Evolutionary conservation across 2,329 filamentous ascomycete genomes (phyloP).

Genomic region (Fusarium sp.): DNA sequence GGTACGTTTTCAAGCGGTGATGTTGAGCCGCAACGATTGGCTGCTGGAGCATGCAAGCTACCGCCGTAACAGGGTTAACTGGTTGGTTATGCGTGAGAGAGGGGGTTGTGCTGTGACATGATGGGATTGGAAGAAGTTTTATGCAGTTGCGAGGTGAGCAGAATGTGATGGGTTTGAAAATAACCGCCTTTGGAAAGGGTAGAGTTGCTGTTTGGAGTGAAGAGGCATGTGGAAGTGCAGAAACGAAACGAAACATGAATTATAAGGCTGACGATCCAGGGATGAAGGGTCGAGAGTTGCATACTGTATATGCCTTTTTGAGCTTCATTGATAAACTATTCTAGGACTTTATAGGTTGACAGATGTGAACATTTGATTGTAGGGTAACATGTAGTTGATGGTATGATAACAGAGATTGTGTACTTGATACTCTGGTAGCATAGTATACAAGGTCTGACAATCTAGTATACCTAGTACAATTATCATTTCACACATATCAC

Average conservation of each 20-base stretch:
- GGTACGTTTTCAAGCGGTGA: conserved; percentile 16
- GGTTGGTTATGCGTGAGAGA: conserved; percentile 19
- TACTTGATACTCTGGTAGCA: background rate
- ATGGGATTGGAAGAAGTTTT: conserved; percentile 27
- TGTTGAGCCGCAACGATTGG: conserved; percentile 32
- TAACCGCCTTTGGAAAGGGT: conserved; percentile 1
- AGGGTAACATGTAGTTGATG: conserved; percentile 11
- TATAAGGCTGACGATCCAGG: conserved; percentile 31
- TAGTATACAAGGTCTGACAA: background rate
- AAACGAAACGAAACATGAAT: conserved; percentile 13
- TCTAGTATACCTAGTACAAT: background rate
- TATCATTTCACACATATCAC: background rate
- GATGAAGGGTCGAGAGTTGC: conserved; percentile 26
- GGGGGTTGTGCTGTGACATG: conserved; percentile 18
- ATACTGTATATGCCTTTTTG: background rate
- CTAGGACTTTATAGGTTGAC: background rate
- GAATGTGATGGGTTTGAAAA: conserved; percentile 8
- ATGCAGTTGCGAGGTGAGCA: background rate
- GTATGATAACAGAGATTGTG: background rate
- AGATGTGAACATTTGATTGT: background rate
- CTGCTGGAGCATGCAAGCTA: conserved; percentile 22
- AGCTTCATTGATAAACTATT: background rate
- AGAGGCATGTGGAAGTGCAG: conserved; percentile 16
- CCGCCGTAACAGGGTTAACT: conserved; percentile 15
- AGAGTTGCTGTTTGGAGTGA: background rate